Evolutionary conservation across 768 basidiomycete genomes (phyloP), one percentile per base, ranked within the genome.

Genomic region (Suillus spraguei): DNA sequence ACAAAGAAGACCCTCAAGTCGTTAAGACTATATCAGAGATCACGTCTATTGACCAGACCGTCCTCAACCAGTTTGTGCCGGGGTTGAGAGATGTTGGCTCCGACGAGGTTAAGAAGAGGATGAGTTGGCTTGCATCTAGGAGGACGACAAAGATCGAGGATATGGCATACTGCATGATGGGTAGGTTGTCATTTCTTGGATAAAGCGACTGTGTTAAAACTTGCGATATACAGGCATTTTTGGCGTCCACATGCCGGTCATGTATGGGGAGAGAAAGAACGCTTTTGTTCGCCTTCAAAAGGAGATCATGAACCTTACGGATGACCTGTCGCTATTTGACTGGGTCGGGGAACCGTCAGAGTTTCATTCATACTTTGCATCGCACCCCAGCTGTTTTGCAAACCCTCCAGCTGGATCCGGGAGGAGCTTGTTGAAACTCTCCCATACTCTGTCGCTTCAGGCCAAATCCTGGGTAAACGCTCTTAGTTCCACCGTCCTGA

Each of bases 91-190:
- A 54, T 54, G 53, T 54, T 4, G 53, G 53, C 53, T n/a, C 53
- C 36, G 63, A 66, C 1, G 60, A 70, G 20, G 69, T 70, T 33
- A 66, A 72, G 39, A 71, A 72, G 63, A 71, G 56, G 46, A 32
- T 76, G 42, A 62, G 60, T 11, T 76, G 75, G 75, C 69, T 72
- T 60, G 69, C 74, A 2, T 61, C 58, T 1, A 66, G 75, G 56
- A 66, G n/a, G 44, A 76, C 75, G 41, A 71, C 75, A 42, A 71
- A 70, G 22, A 33, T 58, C 10, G 75, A 75, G 49, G 75, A 76
- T 59, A 70, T 53, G 59, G 71, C 72, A 0, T 76, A 76, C 61
- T 74, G 70, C 44, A 69, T 75, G 28, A 36, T 68, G 28, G 66
- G 63, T 20, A 33, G 62, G 22, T 62, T 65, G 52, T 20, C 49